Percentiles rank a stretch among this genome's conserved stretches.
Evolutionary conservation across 176 grass and related monocot species (phyloP).

Genomic region (Oryza coarctata): DNA sequence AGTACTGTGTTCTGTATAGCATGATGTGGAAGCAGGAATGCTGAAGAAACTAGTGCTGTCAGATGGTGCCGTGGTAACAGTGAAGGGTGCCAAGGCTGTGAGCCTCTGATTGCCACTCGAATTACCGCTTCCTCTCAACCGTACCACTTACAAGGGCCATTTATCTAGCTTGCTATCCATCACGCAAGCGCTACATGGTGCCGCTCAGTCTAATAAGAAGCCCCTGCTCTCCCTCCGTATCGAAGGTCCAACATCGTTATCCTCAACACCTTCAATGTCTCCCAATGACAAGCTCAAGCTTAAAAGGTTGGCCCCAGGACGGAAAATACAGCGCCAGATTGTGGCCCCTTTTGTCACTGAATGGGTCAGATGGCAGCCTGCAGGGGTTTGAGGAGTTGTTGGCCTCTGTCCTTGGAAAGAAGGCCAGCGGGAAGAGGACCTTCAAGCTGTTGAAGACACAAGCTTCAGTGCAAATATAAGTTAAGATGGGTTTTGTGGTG

Average conservation of each 20-base stretch:
- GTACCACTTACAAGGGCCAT: conserved; percentile 52
- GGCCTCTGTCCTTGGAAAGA: conserved; percentile 60
- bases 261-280: conserved; percentile 64
- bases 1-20: conserved; percentile 44
- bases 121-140: conserved; percentile 77
- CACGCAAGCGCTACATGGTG: conserved; percentile 61
- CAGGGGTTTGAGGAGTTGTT: conserved; percentile 76
- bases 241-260: conserved; percentile 66
- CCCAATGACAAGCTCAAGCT: conserved; percentile 78
- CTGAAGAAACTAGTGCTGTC: conserved; percentile 93
- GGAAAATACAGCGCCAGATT: conserved; percentile 31
- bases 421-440: conserved; percentile 55
- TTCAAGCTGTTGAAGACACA: conserved; percentile 66
- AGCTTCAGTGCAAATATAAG: conserved; percentile 69
- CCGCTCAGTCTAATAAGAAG: conserved; percentile 54
- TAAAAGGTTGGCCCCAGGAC: conserved; percentile 68
- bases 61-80: conserved; percentile 84
- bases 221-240: conserved; percentile 84
- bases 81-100: conserved; percentile 80
- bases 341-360: conserved; percentile 79
- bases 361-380: conserved; percentile 67
- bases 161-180: conserved; percentile 61
- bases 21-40: conserved; percentile 86
- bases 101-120: conserved; percentile 77
- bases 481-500: conserved; percentile 73